Base-by-base conservation (phyloP, 2,329 filamentous ascomycete species). In the Fusarium chaquense region DNA sequence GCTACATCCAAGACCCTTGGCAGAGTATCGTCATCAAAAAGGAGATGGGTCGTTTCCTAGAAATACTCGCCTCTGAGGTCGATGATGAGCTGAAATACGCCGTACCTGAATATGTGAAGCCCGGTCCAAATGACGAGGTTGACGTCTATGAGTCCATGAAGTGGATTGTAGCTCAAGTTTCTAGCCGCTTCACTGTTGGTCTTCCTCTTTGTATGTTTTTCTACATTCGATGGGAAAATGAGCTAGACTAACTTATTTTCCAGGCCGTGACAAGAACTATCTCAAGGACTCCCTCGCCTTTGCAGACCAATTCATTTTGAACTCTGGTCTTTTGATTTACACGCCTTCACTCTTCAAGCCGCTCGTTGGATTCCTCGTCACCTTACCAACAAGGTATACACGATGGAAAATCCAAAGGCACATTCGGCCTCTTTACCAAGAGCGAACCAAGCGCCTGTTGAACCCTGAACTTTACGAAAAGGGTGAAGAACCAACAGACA, bases 1-100 rank as follows among this genome's bases (percentile, higher is more conserved):
- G 75, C 28, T 76, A 79, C 5, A 74, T 78, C 6, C 38, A 47
- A 6, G 81, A 83, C 43, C 70, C 76, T 0, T 80, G 81, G 78
- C 79, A 79, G 40, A 78, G 76, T 0, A 47, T 67, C 18, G 59
- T 81, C 2, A 75, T 82, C 54, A 81, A 79, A 69, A 78, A 72
- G 6, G 77, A 81, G 7, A 60, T 82, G 43, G 80, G 78, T 30
- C 64, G 67, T 4, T 71, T 76, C 7, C 65, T 81, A 13, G 78
- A 81, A 47, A 76, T 65, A 6, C 61, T 81, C 2, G 76, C 74
- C 45, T 69, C 72, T 0, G 74, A 71, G 0, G 73, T 82, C 66
- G 77, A 79, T 35, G 73, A 81, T 15, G 80, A 82, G 67, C 61
- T 81, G 1, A 62, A 67, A 4, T 41, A 69, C 12, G 77, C 78